A percentile compares a stretch with the other conserved stretches of the same genome.
phyloP scores from a whole-genome alignment of 2,329 filamentous ascomycete genomes.

The Ceratocystis lukuohia region DNA sequence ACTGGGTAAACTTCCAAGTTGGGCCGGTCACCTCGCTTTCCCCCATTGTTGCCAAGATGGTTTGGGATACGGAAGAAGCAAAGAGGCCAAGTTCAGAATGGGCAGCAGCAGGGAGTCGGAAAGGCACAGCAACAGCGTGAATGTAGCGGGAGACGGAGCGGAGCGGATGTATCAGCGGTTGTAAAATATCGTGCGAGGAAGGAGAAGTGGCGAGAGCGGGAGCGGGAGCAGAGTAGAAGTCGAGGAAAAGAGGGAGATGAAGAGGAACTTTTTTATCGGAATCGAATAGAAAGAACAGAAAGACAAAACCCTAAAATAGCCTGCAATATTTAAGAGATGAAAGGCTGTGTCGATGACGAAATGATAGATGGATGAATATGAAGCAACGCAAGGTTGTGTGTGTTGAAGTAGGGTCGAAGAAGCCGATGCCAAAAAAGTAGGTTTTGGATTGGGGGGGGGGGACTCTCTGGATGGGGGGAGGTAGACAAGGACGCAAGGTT shows the following conservation, averaged over 20 bases:
- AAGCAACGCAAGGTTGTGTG: not conserved
- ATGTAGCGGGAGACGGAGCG: not conserved
- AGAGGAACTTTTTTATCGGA: slow-evolving; percentile 8
- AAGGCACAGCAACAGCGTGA: not conserved
- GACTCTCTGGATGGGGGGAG: not conserved
- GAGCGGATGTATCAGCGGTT: not conserved
- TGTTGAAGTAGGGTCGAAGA: not conserved
- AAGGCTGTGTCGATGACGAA: not conserved
- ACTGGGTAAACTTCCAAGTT: slow-evolving; percentile 99
- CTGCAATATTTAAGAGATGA: not conserved
- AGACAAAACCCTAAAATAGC: not conserved
- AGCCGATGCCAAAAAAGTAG: slow-evolving; percentile 1
- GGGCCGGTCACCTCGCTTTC: slow-evolving; percentile 87
- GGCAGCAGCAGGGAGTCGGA: not conserved
- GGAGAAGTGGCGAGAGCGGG: slow-evolving; percentile 1
- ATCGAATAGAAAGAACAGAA: slow-evolving; percentile 1
- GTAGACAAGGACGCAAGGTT: slow-evolving; percentile 2
- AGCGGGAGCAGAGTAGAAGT: not conserved
- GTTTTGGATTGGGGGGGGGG: not conserved
- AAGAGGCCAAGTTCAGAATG: slow-evolving; percentile 1
- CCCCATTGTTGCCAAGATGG: slow-evolving; percentile 70
- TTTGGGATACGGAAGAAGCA: slow-evolving; percentile 35
- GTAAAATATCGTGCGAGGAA: not conserved
- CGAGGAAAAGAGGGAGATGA: not conserved
- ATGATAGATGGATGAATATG: slow-evolving; percentile 4